Conservation (phyloP, 2,329 filamentous ascomycete genomes). For the Neofusicoccum ribis region DNA sequence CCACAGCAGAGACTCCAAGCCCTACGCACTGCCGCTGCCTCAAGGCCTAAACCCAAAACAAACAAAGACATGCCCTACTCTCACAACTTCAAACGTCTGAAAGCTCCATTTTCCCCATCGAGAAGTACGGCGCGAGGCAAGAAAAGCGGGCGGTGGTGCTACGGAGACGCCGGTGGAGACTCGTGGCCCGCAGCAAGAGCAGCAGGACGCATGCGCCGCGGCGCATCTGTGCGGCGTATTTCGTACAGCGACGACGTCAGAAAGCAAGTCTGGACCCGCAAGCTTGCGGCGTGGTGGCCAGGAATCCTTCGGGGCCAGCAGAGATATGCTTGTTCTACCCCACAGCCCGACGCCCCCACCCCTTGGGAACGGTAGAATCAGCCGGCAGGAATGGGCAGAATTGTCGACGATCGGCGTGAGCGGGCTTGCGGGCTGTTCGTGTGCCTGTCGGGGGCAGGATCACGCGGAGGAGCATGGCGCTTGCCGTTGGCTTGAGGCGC, state of each 20-base stretch:
- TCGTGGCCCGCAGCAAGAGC: not conserved
- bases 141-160: not conserved
- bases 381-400: no score
- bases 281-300: not conserved
- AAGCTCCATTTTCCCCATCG: slow-evolving; percentile 10
- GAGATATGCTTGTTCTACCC: not conserved
- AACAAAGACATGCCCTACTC: not conserved
- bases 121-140: slow-evolving; percentile 5
- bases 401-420: no score
- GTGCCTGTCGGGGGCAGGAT: not conserved
- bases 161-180: not conserved
- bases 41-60: not conserved
- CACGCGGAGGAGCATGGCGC: not conserved
- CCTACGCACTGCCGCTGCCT: no score
- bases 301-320: not conserved
- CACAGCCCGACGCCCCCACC: no score
- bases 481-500: not conserved
- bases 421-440: no score
- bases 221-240: no score
- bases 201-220: not conserved
- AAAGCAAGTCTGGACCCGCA: no score
- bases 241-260: no score
- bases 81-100: slow-evolving; percentile 11
- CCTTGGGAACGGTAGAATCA: no score
- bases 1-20: no score